Base-by-base conservation (phyloP, 345 rosid genomes). In the Psidium guajava region DNA sequence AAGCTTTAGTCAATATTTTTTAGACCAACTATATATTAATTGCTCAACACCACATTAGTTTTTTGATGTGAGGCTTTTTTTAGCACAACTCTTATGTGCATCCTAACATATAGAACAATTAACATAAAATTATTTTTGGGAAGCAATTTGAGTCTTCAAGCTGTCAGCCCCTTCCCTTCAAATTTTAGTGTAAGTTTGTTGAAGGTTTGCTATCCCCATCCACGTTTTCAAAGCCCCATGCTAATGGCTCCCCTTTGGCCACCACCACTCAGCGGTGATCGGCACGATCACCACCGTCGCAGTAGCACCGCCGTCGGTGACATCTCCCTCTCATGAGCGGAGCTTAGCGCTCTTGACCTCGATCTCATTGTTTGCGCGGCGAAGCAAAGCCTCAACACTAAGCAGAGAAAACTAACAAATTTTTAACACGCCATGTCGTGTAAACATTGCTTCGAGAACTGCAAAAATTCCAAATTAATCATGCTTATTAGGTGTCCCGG, bases 261-360 rank as follows among this genome's bases (percentile, higher is more conserved):
- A 15, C 40, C 75, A 28, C 22, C 5, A 0, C 42, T 28, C 3
- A 8, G 14, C 5, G 75, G 20, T 16, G 44, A 28, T 28, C 44
- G 21, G 5, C 42, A 61, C 3, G 36, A 13, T 6, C 74, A 64
- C 21, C 40, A 3, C 10, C 11, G 11, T 61, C 2, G 1, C 18
- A 28, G 0, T 20, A 0, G 1, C 0, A 20, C 9, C 42, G 1
- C 11, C 20, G 10, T 61, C 0, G 9, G 21, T 8, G 42, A 61
- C 73, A 61, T 28, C 74, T 58, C 28, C n/a, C 69, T 58, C 69
- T 58, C 18, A 12, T 13, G 51, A n/a, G 20, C 2, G 21, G 28
- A 58, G 69, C 18, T 61, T 54, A 54, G 57, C 10, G 24, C 57
- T 7, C 20, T 59, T 10, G 21, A 59, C 2, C 16, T 61, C 21